Base-by-base conservation (phyloP, 2,329 filamentous ascomycete species). In the Ophiostoma perfectum region DNA sequence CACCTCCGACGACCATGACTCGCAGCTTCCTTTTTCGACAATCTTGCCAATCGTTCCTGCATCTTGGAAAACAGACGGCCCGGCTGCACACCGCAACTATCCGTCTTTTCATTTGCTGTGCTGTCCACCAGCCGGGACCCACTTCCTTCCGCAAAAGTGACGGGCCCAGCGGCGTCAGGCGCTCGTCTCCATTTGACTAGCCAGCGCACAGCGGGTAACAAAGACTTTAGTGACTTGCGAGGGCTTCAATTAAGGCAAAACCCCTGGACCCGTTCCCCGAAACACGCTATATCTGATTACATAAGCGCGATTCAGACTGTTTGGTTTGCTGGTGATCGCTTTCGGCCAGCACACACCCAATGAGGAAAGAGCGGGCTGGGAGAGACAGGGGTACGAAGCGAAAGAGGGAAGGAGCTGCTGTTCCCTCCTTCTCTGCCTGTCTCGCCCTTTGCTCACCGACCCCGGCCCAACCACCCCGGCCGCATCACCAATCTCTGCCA, bases 361-460 rank as follows among this genome's bases (percentile, higher is more conserved):
- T 38, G 49, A 55, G 49, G 49, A 55, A 55, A 55, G 49, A 60
- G 55, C 55, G 55, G 55, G 55, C 27, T 60, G 55, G 52, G 49
- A 60, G 18, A 14, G 55, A 39, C 55, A 60, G 55, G 55, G 55
- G 12, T 60, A 60, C 3, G 55, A 60, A 38, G 55, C 27, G 14
- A 60, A 60, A 12, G 27, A 60, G 52, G 55, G 55, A 39, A 60
- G 55, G 55, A 60, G 55, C 55, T 27, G 36, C 27, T 27, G 27
- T 55, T 36, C 49, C 27, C 27, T 27, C 27, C 27, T 27, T 27
- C 27, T 27, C 27, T 27, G 27, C 27, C 27, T 27, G 27, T 27
- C 27, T 27, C 27, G 27, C 18, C 18, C 49, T 55, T 55, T 18
- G n/a, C 49, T 55, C 49, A 55, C 49, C 49, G 49, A 55, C 49